Evolutionary conservation across 2,329 filamentous ascomycete species (phyloP).

Genomic region (Aspergillus aculeatus): DNA sequence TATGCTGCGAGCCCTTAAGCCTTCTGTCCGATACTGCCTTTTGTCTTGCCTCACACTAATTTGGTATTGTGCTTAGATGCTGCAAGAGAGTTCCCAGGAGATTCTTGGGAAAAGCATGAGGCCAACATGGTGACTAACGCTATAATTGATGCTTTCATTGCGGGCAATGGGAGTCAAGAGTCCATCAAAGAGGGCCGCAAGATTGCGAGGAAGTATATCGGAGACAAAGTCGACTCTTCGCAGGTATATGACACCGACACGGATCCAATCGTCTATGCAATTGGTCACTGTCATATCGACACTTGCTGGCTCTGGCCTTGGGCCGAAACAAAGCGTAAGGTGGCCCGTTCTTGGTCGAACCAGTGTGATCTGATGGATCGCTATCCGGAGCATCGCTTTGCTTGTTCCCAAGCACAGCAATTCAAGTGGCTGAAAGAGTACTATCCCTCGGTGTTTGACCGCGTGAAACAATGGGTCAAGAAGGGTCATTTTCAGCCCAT

Average conservation of each 20-base stretch:
- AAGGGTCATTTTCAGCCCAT: conserved; percentile 91
- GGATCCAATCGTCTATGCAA: conserved; percentile 76
- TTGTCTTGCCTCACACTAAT: neutral
- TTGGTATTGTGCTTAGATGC: conserved; percentile 58
- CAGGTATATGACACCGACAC: conserved; percentile 78
- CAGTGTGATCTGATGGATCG: conserved; percentile 94
- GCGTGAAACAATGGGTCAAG: conserved; percentile 87
- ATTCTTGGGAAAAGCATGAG: conserved; percentile 60
- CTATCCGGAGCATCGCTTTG: conserved; percentile 91
- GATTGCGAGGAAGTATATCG: conserved; percentile 80
- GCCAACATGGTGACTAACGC: conserved; percentile 79
- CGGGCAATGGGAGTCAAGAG: conserved; percentile 68
- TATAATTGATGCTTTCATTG: conserved; percentile 87
- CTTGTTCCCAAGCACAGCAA: conserved; percentile 91
- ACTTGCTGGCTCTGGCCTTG: conserved; percentile 99
- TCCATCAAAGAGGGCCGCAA: conserved; percentile 77
- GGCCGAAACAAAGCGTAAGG: conserved; percentile 95
- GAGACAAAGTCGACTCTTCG: conserved; percentile 74
- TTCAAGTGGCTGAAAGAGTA: conserved; percentile 94
- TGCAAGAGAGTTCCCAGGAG: conserved; percentile 89
- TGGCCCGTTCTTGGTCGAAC: conserved; percentile 92
- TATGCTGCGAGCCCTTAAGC: conserved; percentile 20
- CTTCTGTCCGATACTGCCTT: neutral
- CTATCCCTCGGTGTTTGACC: conserved; percentile 84
- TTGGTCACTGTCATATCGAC: conserved; percentile 97